Evolutionary conservation across 2,329 filamentous ascomycete species (phyloP), one percentile per base, ranked within the genome.

Genomic region (Didymellaceae sp.): DNA sequence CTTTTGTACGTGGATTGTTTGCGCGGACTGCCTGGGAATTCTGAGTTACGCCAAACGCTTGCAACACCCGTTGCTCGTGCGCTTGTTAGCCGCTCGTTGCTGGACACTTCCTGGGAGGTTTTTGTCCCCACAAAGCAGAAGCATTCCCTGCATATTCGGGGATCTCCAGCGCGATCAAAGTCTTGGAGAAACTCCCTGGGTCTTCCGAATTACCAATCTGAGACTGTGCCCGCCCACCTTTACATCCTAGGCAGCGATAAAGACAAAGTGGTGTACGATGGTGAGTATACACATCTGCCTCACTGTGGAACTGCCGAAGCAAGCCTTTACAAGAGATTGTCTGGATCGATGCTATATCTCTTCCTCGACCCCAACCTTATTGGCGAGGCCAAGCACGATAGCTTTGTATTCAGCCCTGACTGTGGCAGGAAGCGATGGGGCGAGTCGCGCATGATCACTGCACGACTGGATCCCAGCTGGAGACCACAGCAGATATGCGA

Each of bases 231-330:
- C 62, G 65, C 69, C 5, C 52, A 63, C 1, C 65, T 86, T 2
- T 49, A 67, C 1, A 64, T 86, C 2, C 58, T 72, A 11, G 13
- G 62, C 75, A 6, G 71, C 72, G 17, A 37, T 59, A 17, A 40
- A 1, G 31, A 49, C 11, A 18, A 26, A 3, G 13, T 44, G 4
- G 69, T 79, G 42, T 63, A 86, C 9, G 65, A 63, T 2, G 85
- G 85, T 2, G 62, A 62, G 0, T 88, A 86, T 57, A 57, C 73
- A 6, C 70, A 79, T 8, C 69, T 84, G 1, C 78, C 76, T 9
- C 68, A 80, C 5, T 88, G 86, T 58, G 85, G 83, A 5, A 85
- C 81, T 4, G 79, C 85, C 0, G 77, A 71, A 17, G 74, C 77
- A 13, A 78, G 79, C 44, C 65, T 87, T 17, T 85, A 86, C 65